These are phyloP conservation scores for Suhomyces kunorum DNA, from an alignment of 1,139 yeast genomes.

Conservation along the genomic window DNA sequence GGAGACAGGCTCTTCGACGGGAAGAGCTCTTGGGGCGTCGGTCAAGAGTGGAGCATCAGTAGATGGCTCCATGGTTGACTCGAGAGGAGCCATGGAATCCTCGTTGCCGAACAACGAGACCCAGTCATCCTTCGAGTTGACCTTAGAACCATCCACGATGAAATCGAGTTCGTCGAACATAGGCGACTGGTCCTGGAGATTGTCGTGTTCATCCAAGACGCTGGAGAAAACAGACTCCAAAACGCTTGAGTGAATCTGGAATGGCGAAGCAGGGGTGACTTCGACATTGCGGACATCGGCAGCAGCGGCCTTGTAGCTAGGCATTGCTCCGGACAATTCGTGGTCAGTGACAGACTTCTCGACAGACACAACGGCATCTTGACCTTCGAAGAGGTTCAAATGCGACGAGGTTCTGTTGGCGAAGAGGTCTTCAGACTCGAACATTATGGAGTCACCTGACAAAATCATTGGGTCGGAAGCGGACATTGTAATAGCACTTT, in stretches of 20 bases:
- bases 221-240: slow-evolving; percentile 63
- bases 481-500: slow-evolving; percentile 25
- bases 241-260: slow-evolving; percentile 58
- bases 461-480: slow-evolving; percentile 27
- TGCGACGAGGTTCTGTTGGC: slow-evolving; percentile 15
- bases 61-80: slow-evolving; percentile 7
- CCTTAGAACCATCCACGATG: slow-evolving; percentile 48
- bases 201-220: slow-evolving; percentile 42
- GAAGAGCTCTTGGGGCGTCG: slow-evolving; percentile 1
- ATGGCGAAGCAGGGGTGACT: slow-evolving; percentile 34
- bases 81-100: slow-evolving; percentile 13
- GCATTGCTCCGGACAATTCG: slow-evolving; percentile 24
- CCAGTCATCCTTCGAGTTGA: slow-evolving; percentile 57
- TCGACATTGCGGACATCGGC: slow-evolving; percentile 14
- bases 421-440: slow-evolving; percentile 30
- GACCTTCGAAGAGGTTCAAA: slow-evolving; percentile 13
- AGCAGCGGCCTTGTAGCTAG: slow-evolving; percentile 13
- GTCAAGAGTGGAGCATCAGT: slow-evolving; percentile 1
- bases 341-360: slow-evolving; percentile 12
- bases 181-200: slow-evolving; percentile 54
- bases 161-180: slow-evolving; percentile 62
- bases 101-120: slow-evolving; percentile 59
- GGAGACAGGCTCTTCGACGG: slow-evolving; percentile 5
- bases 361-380: slow-evolving; percentile 6
- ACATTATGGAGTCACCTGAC: slow-evolving; percentile 31